Base-by-base conservation (phyloP, 352 stramenopile species). In the Pythium grandisporangium region DNA sequence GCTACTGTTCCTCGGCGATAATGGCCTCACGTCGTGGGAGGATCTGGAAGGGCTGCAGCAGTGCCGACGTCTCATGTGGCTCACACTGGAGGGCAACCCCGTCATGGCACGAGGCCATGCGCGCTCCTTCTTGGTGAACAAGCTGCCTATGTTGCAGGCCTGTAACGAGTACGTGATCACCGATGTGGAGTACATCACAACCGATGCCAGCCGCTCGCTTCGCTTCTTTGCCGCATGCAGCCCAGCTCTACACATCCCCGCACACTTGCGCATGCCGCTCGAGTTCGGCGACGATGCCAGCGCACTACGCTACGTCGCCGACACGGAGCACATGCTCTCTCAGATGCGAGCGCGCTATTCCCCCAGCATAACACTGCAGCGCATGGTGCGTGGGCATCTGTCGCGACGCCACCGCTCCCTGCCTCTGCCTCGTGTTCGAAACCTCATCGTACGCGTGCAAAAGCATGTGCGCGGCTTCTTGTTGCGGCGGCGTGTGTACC, bases 61-160 rank as follows among this genome's bases (percentile, higher is more conserved):
- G 2, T 79, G 64, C 45, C 40, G 53, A 1, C n/a, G 33, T 5
- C 46, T 87, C 14, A 50, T 64, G 12, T 90, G 77, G 77, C 60
- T 90, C 22, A 68, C 53, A 2, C 35, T 87, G 14, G 42, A 71
- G 0, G 63, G 63, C 20, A 90, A 90, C 22, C 73, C 77, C 14
- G 49, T 87, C 50, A 83, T 79, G 67, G 39, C 45, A 0, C 42
- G 67, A 5, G 54, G 53, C 20, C 73, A 78, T 27, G 62, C 73
- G 11, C 73, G 77, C 10, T 58, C 53, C 17, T 83, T 84, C 36
- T 34, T 90, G n/a, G 58, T 87, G 24, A 84, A 84, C 54, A 77
- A 80, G 32, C 52, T 90, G 10, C 30, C 63, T 0, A 65, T 63
- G 11, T 53, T 90, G 7, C 63, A 74, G 27, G 73, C 69, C 1